phyloP scores from a whole-genome alignment of 768 basidiomycete species.

The Saitozyma podzolica region DNA sequence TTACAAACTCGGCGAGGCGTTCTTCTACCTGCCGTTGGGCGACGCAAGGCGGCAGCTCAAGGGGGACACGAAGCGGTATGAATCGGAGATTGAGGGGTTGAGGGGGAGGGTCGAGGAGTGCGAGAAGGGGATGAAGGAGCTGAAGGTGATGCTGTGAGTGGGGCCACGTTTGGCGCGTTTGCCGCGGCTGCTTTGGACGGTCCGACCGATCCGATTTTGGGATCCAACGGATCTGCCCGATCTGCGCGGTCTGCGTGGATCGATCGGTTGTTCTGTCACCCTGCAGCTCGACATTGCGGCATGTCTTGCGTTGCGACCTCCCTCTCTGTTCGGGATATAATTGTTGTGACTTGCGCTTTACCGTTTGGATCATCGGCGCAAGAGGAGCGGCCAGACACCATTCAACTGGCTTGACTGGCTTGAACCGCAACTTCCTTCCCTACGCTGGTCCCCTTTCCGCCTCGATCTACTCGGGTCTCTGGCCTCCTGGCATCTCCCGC shows the following conservation, averaged over 20 bases:
- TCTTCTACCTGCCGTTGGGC: slow-evolving; percentile 71
- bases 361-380: no score
- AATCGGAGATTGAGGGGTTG: slow-evolving; percentile 39
- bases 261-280: background rate
- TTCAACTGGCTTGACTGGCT: no score
- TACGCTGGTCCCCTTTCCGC: no score
- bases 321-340: no score
- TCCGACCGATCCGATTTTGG: background rate
- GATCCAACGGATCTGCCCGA: background rate
- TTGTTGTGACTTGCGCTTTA: no score
- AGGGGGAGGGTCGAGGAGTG: slow-evolving; percentile 45
- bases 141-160: slow-evolving; percentile 52
- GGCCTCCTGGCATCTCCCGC: background rate
- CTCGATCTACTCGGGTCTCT: no score
- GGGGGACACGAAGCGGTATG: slow-evolving; percentile 38
- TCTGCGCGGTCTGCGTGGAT: background rate
- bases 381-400: no score
- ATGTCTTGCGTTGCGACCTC: no score
- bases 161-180: background rate
- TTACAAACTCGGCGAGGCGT: slow-evolving; percentile 90
- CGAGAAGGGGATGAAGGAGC: slow-evolving; percentile 51
- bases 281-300: no score
- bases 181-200: background rate
- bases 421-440: no score
- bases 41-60: slow-evolving; percentile 58